Evolutionary conservation across 2,329 filamentous ascomycete genomes (phyloP), one percentile per base, ranked within the genome.

Genomic region (Apiospora sp.): DNA sequence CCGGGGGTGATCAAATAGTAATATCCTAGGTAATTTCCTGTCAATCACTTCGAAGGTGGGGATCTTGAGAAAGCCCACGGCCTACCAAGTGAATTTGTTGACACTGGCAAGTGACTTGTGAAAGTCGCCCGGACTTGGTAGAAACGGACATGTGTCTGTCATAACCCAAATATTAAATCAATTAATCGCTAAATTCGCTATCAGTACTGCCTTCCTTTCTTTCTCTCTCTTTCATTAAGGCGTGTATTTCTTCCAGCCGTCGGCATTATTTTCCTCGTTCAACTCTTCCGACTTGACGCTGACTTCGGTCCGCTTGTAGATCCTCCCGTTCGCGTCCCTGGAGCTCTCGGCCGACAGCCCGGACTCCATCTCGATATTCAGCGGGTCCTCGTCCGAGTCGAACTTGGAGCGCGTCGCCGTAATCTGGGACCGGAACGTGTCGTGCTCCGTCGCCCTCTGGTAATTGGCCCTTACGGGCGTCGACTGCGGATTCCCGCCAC

Each of bases 351-450:
- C 19, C 14, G 27, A 22, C 30, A 61, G 16, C 2, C 30, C 30
- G 2, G 54, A 16, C 30, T 68, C 64, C 64, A 68, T 68, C 64
- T 68, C 64, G n/a, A 68, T 68, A 12, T 7, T 44, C 6, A 68
- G 64, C 13, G 64, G 64, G 16, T 68, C 64, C 64, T 68, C 64
- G 37, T 68, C 64, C 22, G 64, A 46, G 4, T 68, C 64, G 37
- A 44, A 46, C 64, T 46, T 43, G 64, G 37, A 43, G 4, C 64
- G 34, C 19, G 22, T 10, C 37, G 64, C 37, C 64, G 64, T 68
- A n/a, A 68, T 24, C 30, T 30, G 64, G 16, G 64, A 68, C 37
- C 64, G 64, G 43, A 68, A 68, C 41, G 64, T 68, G 43, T 68
- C 64, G 37, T 46, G 19, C 64, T 43, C 64, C 16, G 64, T 68